Evolutionary conservation across 2,329 filamentous ascomycete genomes (phyloP).

Genomic region (Pseudogymnoascus sp.): DNA sequence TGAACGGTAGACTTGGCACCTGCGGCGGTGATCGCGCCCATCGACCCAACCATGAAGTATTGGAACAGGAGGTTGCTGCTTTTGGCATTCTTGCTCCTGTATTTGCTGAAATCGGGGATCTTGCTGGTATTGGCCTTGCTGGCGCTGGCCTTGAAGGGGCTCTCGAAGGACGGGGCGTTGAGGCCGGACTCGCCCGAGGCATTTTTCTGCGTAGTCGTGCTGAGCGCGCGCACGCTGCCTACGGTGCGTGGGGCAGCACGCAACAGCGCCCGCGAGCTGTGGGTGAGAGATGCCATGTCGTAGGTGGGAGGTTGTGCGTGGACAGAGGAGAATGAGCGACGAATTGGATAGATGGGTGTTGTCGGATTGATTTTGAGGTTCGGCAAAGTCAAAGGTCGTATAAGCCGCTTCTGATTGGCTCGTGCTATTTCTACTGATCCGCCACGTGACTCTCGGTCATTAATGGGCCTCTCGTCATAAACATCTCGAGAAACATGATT

Average conservation of each 20-base stretch:
- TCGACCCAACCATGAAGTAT: constrained; percentile 97
- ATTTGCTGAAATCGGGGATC: constrained; percentile 85
- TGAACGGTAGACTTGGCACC: constrained; percentile 97
- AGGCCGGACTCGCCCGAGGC: constrained; percentile 16
- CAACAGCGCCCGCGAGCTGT: constrained; percentile 60
- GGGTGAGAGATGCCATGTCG: constrained; percentile 60
- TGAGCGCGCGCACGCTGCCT: constrained; percentile 44
- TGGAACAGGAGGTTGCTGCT: constrained; percentile 77
- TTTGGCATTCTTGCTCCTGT: constrained; percentile 61
- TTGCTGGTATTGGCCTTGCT: constrained; percentile 47
- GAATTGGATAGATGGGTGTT: constrained; percentile 9
- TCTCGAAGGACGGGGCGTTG: constrained; percentile 41
- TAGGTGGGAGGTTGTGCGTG: constrained; percentile 14
- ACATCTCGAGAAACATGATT: neutral
- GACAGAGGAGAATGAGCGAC: constrained; percentile 7
- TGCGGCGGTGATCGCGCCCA: constrained; percentile 85
- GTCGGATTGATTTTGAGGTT: constrained; percentile 10
- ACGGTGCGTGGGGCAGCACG: constrained; percentile 41
- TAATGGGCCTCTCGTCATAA: neutral
- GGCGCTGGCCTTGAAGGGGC: constrained; percentile 49
- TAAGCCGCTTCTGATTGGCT: constrained; percentile 2
- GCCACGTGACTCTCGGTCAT: constrained; percentile 4
- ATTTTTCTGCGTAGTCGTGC: constrained; percentile 35
- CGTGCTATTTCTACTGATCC: neutral
- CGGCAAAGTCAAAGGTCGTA: constrained; percentile 9